Evolutionary conservation across 1,284 basidiomycete species (phyloP), one percentile per base, ranked within the genome.

Genomic region (Macrocybe sp.): DNA sequence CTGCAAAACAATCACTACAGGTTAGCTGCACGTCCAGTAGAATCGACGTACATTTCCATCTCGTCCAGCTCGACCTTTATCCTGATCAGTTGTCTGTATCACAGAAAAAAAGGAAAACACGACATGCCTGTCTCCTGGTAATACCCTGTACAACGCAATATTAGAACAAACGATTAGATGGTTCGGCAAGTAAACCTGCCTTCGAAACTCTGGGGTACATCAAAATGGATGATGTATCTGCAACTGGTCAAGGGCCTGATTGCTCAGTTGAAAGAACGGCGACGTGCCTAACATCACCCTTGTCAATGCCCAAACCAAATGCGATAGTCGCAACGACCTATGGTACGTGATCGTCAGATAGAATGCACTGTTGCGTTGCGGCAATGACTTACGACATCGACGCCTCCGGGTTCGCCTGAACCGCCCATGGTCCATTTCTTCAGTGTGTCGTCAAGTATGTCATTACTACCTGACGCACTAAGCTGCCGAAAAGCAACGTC

Each of bases 251-350:
- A 10, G 10, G 9, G 12, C 34, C 14, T 3, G 6, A 11, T 41
- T 10, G 47, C 22, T 22, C 22, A 28, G 14, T 37, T 39, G 5
- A 14, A n/a, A 14, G 8, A 30, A 10, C 12, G 28, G 12, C 12
- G 35, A 63, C 75, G 32, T 67, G 88, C 74, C 88, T 77, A 34
- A 91, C 88, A 59, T 92, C 82, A 2, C 80, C 68, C 63, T 92
- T 92, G 63, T 95, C 91, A 31, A 95, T 92, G 1, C 92, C 91
- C 73, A 93, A 85, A 1, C 92, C 91, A 58, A 94, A 94, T 1
- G 91, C 91, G 38, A 93, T 82, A 0, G 73, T 73, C 29, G 69
- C 68, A n/a, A 73, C 68, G 34, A 75, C 69, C 66, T 75, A 35
- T 16, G 33, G 6, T n/a, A n/a, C 41, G 2, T 33, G 30, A 37